A percentile compares a stretch with the other conserved stretches of the same genome.
Conservation (phyloP, 1,139 yeast species). For the Kodamaea ohmeri region DNA sequence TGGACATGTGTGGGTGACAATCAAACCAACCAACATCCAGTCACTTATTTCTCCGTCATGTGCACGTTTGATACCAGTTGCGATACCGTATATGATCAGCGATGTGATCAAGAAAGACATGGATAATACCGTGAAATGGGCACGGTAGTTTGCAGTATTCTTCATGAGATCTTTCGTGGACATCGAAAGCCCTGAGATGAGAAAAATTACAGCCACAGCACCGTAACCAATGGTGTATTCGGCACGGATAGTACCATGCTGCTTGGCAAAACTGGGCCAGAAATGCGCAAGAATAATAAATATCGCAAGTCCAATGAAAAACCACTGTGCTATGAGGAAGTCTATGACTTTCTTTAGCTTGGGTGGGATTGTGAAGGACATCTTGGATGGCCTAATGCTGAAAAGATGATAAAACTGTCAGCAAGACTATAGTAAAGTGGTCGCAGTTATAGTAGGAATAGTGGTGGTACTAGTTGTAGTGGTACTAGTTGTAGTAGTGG, state of each 20-base stretch:
- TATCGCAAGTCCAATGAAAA: slow-evolving; percentile 66
- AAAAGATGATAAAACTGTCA: no score
- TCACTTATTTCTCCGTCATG: slow-evolving; percentile 57
- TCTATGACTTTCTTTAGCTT: slow-evolving; percentile 16
- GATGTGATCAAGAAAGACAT: slow-evolving; percentile 74
- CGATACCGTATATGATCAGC: slow-evolving; percentile 71
- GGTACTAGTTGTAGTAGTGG: no score
- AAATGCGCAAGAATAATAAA: slow-evolving; percentile 73
- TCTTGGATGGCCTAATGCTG: not conserved
- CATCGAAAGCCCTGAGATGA: slow-evolving; percentile 79
- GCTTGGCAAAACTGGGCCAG: slow-evolving; percentile 79
- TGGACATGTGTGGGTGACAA: slow-evolving; percentile 83
- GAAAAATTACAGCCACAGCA: slow-evolving; percentile 81
- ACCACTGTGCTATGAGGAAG: slow-evolving; percentile 58
- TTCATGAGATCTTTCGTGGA: slow-evolving; percentile 55
- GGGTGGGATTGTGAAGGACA: not conserved
- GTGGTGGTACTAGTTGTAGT: no score
- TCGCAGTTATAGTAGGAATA: no score
- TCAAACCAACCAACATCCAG: slow-evolving; percentile 76
- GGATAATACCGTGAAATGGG: slow-evolving; percentile 67
- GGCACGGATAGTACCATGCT: slow-evolving; percentile 72
- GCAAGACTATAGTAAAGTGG: no score
- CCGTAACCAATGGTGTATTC: slow-evolving; percentile 80
- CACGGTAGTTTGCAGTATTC: slow-evolving; percentile 74
- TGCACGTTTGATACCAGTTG: slow-evolving; percentile 62